Percentiles rank a stretch among this genome's conserved stretches.
These are phyloP conservation scores for Aspergillus sclerotialis DNA, from an alignment of 2,329 filamentous ascomycete species.

Conservation along the genomic window DNA sequence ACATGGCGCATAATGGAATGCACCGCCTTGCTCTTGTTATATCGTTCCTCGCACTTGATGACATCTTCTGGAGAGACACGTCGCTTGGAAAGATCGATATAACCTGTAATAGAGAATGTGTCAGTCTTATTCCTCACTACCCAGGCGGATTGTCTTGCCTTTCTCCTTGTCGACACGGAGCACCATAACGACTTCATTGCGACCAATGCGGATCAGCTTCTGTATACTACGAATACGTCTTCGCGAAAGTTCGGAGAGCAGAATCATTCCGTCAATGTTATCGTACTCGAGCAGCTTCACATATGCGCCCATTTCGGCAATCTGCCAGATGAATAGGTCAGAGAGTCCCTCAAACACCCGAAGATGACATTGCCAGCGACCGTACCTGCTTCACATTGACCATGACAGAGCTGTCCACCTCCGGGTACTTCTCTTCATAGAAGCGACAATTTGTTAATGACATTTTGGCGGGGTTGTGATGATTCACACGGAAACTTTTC, in stretches of 20 bases:
- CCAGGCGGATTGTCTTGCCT: slow-evolving; percentile 45
- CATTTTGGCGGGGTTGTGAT: slow-evolving; percentile 59
- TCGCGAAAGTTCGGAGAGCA: slow-evolving; percentile 93
- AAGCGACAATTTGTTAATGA: slow-evolving; percentile 95
- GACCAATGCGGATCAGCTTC: slow-evolving; percentile 95
- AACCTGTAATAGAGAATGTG: slow-evolving; percentile 50
- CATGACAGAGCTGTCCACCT: slow-evolving; percentile 99
- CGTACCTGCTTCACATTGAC: slow-evolving; percentile 95
- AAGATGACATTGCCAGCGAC: slow-evolving; percentile 1
- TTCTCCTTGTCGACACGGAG: slow-evolving; percentile 99
- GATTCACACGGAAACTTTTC: slow-evolving; percentile 7
- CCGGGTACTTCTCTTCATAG: slow-evolving; percentile 95
- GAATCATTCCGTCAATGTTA: slow-evolving; percentile 99
- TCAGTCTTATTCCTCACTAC: slow-evolving; percentile 10
- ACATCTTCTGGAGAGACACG: slow-evolving; percentile 97
- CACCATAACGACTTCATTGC: slow-evolving; percentile 97
- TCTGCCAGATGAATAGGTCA: slow-evolving; percentile 46
- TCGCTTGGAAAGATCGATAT: slow-evolving; percentile 98
- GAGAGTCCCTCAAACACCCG: slow-evolving; percentile 4
- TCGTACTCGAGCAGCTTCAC: slow-evolving; percentile 99
- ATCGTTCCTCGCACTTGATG: slow-evolving; percentile 95
- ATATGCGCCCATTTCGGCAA: slow-evolving; percentile 99
- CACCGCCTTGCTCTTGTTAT: slow-evolving; percentile 99
- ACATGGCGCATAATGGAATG: slow-evolving; percentile 99
- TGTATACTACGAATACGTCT: slow-evolving; percentile 98